Evolutionary conservation across 305 asterid species (phyloP), one percentile per base, ranked within the genome.

Genomic region (Petunia hybrid): DNA sequence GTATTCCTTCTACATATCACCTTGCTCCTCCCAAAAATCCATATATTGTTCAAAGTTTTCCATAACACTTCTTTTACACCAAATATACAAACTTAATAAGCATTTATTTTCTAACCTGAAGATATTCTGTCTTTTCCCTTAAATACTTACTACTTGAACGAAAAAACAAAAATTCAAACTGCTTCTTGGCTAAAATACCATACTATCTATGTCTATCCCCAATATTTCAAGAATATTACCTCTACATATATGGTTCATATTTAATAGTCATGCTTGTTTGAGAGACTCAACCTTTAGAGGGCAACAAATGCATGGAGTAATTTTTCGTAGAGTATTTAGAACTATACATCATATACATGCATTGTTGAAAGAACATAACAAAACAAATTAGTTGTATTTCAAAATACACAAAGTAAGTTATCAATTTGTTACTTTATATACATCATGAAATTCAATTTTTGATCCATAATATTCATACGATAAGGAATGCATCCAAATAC

Each of bases 401-500:
- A 7, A 64, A 38, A 64, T 65, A 65, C 46, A 5, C 45, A 65
- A 4, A 22, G 22, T 10, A 65, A 39, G 46, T 14, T 41, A 39
- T 5, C 14, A 55, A 22, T 55, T 55, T 55, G 16, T 55, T 13
- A 13, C 60, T 3, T 2, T 13, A 55, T 6, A 22, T 2, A 55
- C 3, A 55, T 5, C 60, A 55, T 55, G 60, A 55, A 55, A 55
- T 3, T 55, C 53, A 46, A 6, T 5, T 46, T 45, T 46, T 46
- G 53, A 46, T 46, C 8, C 9, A 7, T 46, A 46, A 46, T 1
- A 46, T 22, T 22, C 31, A 22, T 22, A 22, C 31, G 31, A 22
- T 95, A 77, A 95, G 89, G 83, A 92, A 94, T 53, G 99, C 97
- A 77, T 95, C 99, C 46, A 95, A 84, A 46, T 95, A 94, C 95